Evolutionary conservation across 495 filamentous ascomycete species (phyloP), one percentile per base, ranked within the genome.

Genomic region (Usnea hakonensis): DNA sequence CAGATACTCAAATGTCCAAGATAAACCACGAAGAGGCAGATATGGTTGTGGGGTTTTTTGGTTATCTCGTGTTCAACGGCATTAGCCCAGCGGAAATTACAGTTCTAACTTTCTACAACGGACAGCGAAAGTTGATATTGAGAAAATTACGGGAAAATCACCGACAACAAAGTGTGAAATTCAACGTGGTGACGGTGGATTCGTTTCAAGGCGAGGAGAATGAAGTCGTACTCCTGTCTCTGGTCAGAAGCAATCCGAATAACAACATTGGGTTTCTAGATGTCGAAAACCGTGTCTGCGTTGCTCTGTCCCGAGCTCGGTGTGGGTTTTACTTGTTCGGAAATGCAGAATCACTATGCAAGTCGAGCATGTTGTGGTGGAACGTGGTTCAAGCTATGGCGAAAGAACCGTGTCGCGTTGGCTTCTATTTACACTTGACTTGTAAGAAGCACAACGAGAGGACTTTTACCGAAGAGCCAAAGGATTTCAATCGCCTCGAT

Each of bases 151-250:
- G 73, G 48, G 72, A 64, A 23, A 77, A 85, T 52, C 63, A 70
- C 1, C 78, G 81, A 54, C 74, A 90, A 1, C 69, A 72, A 61
- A 75, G 73, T 9, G 57, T 66, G 0, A 70, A 72, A 38, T 80
- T 88, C 67, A 91, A 89, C 30, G 85, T 97, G 1, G 80, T 78
- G 43, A 97, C 94, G 0, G 90, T 97, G 0, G 94, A 97, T 68
- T 91, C 89, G 0, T 97, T 93, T 71, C 94, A 97, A 69, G 93
- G 93, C 33, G 91, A 97, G 70, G 91, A 97, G 67, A 97, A 97
- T 66, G 90, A 90, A 23, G 77, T 97, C 40, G 75, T 97, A 21
- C 66, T 97, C 6, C 77, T 97, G 1, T 96, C 92, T 0, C 75
- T 97, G 0, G 93, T 96, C 14, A 80, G 94, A 52, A 92, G 87